Conservation (phyloP, 2,329 filamentous ascomycete species). For the Aureobasidium sp. region DNA sequence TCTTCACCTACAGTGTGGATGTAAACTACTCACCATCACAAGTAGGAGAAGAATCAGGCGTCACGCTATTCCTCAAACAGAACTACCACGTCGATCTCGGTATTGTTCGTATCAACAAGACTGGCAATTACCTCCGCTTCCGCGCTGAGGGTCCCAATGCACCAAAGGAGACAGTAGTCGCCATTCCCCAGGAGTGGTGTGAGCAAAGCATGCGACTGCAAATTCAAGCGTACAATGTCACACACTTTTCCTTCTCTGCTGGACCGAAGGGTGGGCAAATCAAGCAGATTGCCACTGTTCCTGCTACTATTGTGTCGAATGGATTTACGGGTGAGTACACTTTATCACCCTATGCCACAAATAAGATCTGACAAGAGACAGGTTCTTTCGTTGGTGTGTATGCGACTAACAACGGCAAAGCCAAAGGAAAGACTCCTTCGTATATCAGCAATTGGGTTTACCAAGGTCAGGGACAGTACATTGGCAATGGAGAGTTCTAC, state of each 20-base stretch:
- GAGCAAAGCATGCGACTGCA: background rate
- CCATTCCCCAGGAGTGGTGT: background rate
- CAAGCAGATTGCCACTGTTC: constrained; percentile 1
- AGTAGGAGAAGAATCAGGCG: constrained; percentile 44
- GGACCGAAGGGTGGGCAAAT: background rate
- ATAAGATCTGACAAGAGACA: background rate
- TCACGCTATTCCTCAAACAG: constrained; percentile 49
- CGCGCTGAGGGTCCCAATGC: background rate
- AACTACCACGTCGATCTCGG: constrained; percentile 47
- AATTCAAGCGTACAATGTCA: constrained; percentile 7
- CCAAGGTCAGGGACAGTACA: constrained; percentile 16
- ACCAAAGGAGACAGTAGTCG: background rate
- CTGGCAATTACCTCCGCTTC: background rate
- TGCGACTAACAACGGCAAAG: constrained; percentile 16
- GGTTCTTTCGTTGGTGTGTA: constrained; percentile 15
- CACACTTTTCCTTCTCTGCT: constrained; percentile 14
- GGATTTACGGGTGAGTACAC: constrained; percentile 14
- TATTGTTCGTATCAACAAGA: constrained; percentile 20
- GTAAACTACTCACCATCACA: constrained; percentile 37
- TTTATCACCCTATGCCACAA: too few relatives aligned
- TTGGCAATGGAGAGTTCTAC: constrained; percentile 10
- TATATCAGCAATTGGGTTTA: constrained; percentile 15
- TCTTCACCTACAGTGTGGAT: constrained; percentile 47
- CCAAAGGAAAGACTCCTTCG: background rate
- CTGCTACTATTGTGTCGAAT: constrained; percentile 10